phyloP scores from a whole-genome alignment of 2,329 filamentous ascomycete species.

The Ophiocordyceps camponoti-saundersi region DNA sequence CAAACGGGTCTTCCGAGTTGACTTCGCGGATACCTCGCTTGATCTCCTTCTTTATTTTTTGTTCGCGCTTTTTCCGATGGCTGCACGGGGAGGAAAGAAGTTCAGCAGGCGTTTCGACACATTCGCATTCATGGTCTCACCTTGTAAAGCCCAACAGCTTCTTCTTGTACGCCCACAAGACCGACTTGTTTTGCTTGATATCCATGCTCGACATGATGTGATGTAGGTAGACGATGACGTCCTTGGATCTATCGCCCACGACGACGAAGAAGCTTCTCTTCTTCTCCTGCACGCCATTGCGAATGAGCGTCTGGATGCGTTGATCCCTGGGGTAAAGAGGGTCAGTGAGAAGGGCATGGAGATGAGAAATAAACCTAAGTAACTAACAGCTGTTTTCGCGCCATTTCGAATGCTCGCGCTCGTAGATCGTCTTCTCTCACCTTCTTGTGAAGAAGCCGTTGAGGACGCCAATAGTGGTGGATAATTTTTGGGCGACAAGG shows the following conservation, averaged over 20 bases:
- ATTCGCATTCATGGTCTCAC: conserved; percentile 14
- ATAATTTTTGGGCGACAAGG: conserved; percentile 19
- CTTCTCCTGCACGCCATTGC: conserved; percentile 86
- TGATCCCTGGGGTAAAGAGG: conserved; percentile 45
- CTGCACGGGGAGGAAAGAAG: conserved; percentile 17
- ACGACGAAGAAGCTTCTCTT: conserved; percentile 97
- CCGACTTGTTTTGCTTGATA: conserved; percentile 78
- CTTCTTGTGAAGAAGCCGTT: no score
- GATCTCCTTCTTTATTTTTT: conserved; percentile 97
- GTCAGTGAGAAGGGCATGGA: background rate
- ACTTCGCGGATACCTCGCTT: conserved; percentile 85
- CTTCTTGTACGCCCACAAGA: conserved; percentile 98
- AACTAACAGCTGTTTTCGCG: conserved; percentile 39
- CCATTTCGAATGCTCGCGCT: conserved; percentile 25
- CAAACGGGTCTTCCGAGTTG: conserved; percentile 88
- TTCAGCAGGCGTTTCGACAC: background rate
- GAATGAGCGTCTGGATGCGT: conserved; percentile 78
- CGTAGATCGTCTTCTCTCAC: background rate
- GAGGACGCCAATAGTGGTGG: conserved; percentile 4
- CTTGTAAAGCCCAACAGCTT: conserved; percentile 86
- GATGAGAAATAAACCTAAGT: background rate
- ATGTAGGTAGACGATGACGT: conserved; percentile 87
- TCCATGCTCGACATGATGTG: conserved; percentile 84
- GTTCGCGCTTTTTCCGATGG: conserved; percentile 94
- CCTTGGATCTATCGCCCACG: conserved; percentile 80